Conservation (phyloP, 306 rosid genomes). For the Comarum palustre region DNA sequence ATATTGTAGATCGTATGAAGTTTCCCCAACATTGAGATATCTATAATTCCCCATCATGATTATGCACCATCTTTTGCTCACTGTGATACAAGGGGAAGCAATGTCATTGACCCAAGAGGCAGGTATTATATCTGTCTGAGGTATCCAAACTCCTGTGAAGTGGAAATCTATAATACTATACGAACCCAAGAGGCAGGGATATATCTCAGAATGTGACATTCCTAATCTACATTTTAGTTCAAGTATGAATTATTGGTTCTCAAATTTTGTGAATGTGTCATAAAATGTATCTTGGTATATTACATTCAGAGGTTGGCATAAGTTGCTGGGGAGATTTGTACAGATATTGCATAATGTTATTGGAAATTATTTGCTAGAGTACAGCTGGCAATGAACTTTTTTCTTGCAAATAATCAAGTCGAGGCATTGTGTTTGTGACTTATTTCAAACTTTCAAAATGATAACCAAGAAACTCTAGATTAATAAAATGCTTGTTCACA, state of each 20-base stretch:
- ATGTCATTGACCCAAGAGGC: background rate
- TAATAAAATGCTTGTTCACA: background rate
- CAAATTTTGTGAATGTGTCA: no score
- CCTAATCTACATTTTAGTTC: no score
- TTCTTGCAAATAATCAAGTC: background rate
- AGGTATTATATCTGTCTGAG: background rate
- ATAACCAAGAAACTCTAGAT: background rate
- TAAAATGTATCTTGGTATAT: background rate
- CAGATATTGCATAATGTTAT: background rate
- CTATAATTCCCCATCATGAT: background rate
- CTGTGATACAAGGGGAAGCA: background rate
- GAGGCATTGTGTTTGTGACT: conserved; percentile 2
- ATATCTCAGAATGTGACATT: background rate
- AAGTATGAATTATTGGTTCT: no score
- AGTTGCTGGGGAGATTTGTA: background rate
- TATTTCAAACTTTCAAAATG: background rate
- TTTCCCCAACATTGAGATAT: background rate
- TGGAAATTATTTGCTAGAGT: background rate
- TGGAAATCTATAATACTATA: background rate
- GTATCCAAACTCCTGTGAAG: background rate
- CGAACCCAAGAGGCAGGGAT: background rate
- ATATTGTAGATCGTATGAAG: background rate
- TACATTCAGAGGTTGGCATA: background rate
- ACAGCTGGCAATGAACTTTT: background rate
- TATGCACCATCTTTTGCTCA: background rate